Conservation (phyloP, 768 basidiomycete species). For the Auricularia sp. region DNA sequence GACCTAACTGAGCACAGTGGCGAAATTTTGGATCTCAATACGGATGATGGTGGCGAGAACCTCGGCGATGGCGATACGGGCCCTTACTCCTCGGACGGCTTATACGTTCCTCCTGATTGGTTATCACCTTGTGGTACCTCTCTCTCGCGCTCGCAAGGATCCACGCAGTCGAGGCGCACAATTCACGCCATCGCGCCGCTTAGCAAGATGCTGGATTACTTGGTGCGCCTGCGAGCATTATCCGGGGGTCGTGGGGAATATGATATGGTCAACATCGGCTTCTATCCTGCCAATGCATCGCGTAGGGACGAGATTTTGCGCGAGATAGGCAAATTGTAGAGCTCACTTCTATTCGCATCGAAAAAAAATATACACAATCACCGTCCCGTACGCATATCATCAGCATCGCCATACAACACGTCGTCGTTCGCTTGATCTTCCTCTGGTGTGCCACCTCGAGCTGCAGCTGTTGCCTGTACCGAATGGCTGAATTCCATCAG, state of each 20-base stretch:
- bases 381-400: conserved; percentile 53
- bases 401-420: conserved; percentile 73
- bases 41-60: neutral
- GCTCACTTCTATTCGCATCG: neutral
- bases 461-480: conserved; percentile 47
- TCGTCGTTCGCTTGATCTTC: conserved; percentile 73
- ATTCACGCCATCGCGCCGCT: conserved; percentile 66
- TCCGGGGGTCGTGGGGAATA: conserved; percentile 77
- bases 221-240: conserved; percentile 64
- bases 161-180: conserved; percentile 46
- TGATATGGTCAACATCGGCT: conserved; percentile 73
- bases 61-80: conserved; percentile 24
- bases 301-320: conserved; percentile 63
- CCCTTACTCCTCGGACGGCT: conserved; percentile 47
- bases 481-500: conserved; percentile 73
- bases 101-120: conserved; percentile 68
- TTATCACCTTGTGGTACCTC: conserved; percentile 59
- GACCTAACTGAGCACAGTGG: conserved; percentile 78
- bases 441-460: conserved; percentile 47
- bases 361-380: conserved; percentile 12
- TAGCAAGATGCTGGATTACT: conserved; percentile 75
- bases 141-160: conserved; percentile 19
- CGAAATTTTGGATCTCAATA: conserved; percentile 51
- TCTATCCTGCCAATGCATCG: conserved; percentile 50
- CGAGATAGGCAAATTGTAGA: conserved; percentile 50